Evolutionary conservation across 2,329 filamentous ascomycete genomes (phyloP).

Genomic region (Akanthomyces lecanii): DNA sequence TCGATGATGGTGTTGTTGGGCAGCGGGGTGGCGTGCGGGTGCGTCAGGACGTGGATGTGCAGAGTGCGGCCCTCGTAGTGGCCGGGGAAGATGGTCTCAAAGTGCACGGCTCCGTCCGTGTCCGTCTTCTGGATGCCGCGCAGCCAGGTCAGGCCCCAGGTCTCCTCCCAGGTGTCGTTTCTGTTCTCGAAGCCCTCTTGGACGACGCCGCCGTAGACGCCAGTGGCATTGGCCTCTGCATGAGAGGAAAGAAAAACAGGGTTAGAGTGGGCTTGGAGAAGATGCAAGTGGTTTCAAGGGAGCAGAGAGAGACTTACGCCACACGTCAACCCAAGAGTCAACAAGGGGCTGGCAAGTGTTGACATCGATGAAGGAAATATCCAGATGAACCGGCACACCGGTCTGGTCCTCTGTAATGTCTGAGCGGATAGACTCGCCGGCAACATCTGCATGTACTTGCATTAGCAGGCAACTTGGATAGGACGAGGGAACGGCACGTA

Average conservation of each 20-base stretch:
- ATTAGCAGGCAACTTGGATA: not conserved
- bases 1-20: slow-evolving; percentile 49
- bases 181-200: slow-evolving; percentile 13
- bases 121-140: slow-evolving; percentile 39
- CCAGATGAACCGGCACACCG: slow-evolving; percentile 39
- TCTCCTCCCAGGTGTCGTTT: slow-evolving; percentile 7
- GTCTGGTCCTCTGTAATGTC: slow-evolving; percentile 38
- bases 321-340: slow-evolving; percentile 38
- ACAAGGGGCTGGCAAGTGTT: slow-evolving; percentile 41
- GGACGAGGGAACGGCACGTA: slow-evolving; percentile 12
- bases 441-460: slow-evolving; percentile 25
- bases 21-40: slow-evolving; percentile 32
- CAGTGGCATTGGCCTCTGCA: slow-evolving; percentile 16
- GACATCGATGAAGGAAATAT: slow-evolving; percentile 43
- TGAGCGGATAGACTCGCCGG: slow-evolving; percentile 39
- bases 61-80: slow-evolving; percentile 39
- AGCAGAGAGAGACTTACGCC: slow-evolving; percentile 26
- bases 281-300: not conserved
- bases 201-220: slow-evolving; percentile 18
- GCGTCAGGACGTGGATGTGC: slow-evolving; percentile 38
- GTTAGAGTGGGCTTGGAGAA: not conserved
- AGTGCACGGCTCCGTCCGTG: slow-evolving; percentile 36
- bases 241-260: not conserved
- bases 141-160: slow-evolving; percentile 31
- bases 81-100: slow-evolving; percentile 41